Percentiles rank a stretch among this genome's conserved stretches.
Evolutionary conservation across 192 early-diverging fungal genomes (phyloP).

Genomic region (Rhizophagus sp.): DNA sequence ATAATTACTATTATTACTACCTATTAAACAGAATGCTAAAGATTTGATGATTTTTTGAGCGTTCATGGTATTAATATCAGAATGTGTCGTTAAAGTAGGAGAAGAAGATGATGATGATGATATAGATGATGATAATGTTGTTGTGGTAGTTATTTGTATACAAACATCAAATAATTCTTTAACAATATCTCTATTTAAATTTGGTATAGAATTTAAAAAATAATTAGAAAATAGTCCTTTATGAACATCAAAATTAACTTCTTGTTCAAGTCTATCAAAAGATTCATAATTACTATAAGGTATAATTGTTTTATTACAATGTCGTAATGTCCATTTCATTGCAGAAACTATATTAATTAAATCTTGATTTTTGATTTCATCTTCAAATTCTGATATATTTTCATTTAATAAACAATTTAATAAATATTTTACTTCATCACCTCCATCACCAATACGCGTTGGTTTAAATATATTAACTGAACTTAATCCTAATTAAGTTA

Average conservation of each 20-base stretch:
- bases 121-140: too few species aligned
- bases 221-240: slow-evolving; percentile 3
- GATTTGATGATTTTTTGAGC: slow-evolving; percentile 28
- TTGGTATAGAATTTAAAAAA: slow-evolving; percentile 24
- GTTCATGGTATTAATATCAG: slow-evolving; percentile 24
- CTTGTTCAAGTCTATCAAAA: slow-evolving; percentile 25
- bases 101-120: too few species aligned
- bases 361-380: slow-evolving; percentile 17
- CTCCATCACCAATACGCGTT: slow-evolving; percentile 12
- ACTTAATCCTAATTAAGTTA: slow-evolving; percentile 8
- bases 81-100: neutral
- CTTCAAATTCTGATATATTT: slow-evolving; percentile 18
- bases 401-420: slow-evolving; percentile 25
- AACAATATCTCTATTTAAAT: slow-evolving; percentile 26
- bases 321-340: slow-evolving; percentile 29
- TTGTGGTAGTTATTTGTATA: slow-evolving; percentile 4
- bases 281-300: slow-evolving; percentile 25
- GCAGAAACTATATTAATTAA: slow-evolving; percentile 27
- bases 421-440: slow-evolving; percentile 16
- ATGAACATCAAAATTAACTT: neutral
- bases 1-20: slow-evolving; percentile 2
- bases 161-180: slow-evolving; percentile 18
- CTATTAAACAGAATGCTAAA: slow-evolving; percentile 20
- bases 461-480: slow-evolving; percentile 31
- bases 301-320: slow-evolving; percentile 16